phyloP scores from a whole-genome alignment of 2,329 filamentous ascomycete genomes.

The Monilinia vaccinii-corymbosi region DNA sequence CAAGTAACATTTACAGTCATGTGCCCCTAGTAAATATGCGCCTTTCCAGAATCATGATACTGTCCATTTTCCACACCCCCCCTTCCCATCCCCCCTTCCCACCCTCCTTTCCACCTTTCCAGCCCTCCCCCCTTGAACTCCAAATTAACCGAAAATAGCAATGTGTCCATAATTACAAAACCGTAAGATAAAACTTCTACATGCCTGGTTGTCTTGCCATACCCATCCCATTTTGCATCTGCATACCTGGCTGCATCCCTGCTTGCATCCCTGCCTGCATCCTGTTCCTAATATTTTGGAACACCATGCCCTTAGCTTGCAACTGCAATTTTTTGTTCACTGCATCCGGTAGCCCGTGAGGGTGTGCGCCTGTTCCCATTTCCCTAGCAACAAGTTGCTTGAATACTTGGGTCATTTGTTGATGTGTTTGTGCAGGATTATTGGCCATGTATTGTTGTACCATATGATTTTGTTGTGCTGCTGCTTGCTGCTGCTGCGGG shows the following conservation, averaged over 20 bases:
- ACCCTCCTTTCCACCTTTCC: no score
- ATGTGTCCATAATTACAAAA: background rate
- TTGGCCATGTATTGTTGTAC: background rate
- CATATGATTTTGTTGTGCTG: background rate
- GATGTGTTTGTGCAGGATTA: background rate
- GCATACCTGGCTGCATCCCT: conserved; percentile 20
- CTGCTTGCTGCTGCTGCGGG: background rate
- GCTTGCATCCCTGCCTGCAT: conserved; percentile 14
- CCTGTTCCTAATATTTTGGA: background rate
- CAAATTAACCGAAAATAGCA: background rate
- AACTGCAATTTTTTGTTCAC: background rate
- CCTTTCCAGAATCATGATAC: background rate
- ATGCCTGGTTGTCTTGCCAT: conserved; percentile 18
- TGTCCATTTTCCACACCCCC: background rate
- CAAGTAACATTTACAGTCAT: background rate
- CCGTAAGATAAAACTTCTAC: background rate
- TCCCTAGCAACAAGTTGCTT: background rate
- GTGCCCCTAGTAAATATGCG: background rate
- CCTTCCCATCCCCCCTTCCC: no score
- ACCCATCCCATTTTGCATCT: conserved; percentile 26
- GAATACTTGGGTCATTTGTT: background rate
- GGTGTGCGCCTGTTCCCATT: background rate
- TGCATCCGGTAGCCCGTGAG: background rate
- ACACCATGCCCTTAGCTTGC: background rate
- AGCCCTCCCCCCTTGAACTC: background rate